Conservation (phyloP, 1,284 basidiomycete genomes). For the Taiwanofungus camphoratus region DNA sequence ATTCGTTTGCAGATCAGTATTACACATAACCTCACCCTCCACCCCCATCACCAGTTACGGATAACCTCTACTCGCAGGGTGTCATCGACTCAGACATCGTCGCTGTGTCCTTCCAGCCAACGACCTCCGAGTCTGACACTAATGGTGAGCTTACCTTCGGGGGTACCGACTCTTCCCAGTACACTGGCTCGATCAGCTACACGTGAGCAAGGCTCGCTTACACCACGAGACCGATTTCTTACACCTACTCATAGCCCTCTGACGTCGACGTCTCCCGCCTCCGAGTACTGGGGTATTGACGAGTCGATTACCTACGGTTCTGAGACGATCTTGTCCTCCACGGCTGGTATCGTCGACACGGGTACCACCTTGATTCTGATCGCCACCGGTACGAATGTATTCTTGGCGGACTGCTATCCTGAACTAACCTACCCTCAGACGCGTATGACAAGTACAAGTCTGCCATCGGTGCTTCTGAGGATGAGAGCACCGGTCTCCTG, state of each 20-base stretch:
- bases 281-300: slow-evolving; percentile 57
- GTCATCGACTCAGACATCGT: slow-evolving; percentile 37
- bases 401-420: background rate
- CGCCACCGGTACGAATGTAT: slow-evolving; percentile 25
- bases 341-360: slow-evolving; percentile 62
- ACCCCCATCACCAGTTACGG: slow-evolving; percentile 22
- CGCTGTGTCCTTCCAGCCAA: slow-evolving; percentile 46
- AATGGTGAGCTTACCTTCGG: slow-evolving; percentile 49
- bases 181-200: slow-evolving; percentile 40
- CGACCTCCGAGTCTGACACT: slow-evolving; percentile 23
- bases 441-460: slow-evolving; percentile 29
- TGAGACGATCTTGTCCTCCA: slow-evolving; percentile 36
- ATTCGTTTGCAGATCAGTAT: background rate
- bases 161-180: slow-evolving; percentile 38
- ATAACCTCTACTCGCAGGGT: slow-evolving; percentile 33
- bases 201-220: slow-evolving; percentile 32
- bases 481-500: slow-evolving; percentile 36
- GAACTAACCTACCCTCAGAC: slow-evolving; percentile 16
- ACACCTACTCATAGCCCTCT: slow-evolving; percentile 30
- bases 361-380: slow-evolving; percentile 38
- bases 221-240: background rate
- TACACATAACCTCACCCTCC: background rate
- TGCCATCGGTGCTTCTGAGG: slow-evolving; percentile 33
- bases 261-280: slow-evolving; percentile 43
- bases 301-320: slow-evolving; percentile 51